Conservation (phyloP, 257 asterid genomes). For the Forsythia viridissima region DNA sequence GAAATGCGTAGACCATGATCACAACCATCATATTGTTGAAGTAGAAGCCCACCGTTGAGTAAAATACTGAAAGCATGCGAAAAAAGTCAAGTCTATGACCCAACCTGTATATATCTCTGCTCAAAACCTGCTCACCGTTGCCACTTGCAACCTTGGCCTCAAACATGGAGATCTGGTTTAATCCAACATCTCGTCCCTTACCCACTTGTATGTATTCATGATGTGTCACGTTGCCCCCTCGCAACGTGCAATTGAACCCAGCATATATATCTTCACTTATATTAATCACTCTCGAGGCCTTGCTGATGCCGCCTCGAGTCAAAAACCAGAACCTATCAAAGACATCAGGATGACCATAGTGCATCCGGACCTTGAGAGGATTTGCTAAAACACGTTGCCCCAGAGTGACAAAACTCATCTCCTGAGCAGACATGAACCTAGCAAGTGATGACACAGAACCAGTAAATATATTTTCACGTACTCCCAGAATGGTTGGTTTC, state of each 20-base stretch:
- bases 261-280: slow-evolving; percentile 95
- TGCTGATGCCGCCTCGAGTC: slow-evolving; percentile 95
- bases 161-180: slow-evolving; percentile 94
- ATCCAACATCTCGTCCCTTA: slow-evolving; percentile 94
- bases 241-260: slow-evolving; percentile 90
- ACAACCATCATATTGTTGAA: slow-evolving; percentile 88
- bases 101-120: slow-evolving; percentile 88
- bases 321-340: slow-evolving; percentile 94
- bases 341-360: slow-evolving; percentile 97
- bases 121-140: slow-evolving; percentile 90
- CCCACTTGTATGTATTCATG: slow-evolving; percentile 97
- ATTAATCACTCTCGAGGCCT: slow-evolving; percentile 90
- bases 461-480: slow-evolving; percentile 91
- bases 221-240: slow-evolving; percentile 96
- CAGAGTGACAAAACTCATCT: slow-evolving; percentile 88
- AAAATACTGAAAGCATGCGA: slow-evolving; percentile 95
- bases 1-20: slow-evolving; percentile 67
- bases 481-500: slow-evolving; percentile 91
- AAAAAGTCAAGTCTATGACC: slow-evolving; percentile 96
- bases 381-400: slow-evolving; percentile 94
- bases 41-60: slow-evolving; percentile 82
- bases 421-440: slow-evolving; percentile 98
- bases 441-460: slow-evolving; percentile 98
- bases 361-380: slow-evolving; percentile 94
- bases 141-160: slow-evolving; percentile 99